phyloP scores from a whole-genome alignment of 331 rosid genomes.

The Malus hybrid region DNA sequence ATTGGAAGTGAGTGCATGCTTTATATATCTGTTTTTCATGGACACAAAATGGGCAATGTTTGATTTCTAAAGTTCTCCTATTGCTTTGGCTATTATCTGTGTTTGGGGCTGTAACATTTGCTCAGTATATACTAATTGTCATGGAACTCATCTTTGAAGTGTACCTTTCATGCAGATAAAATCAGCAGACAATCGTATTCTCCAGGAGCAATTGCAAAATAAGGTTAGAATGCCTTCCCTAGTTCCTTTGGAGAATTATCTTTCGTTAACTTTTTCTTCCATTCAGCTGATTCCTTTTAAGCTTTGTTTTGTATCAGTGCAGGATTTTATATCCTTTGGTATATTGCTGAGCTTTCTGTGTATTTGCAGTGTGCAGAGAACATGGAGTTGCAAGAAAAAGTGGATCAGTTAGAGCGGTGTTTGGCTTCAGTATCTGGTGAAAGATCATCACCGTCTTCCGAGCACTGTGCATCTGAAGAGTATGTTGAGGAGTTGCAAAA shows the following conservation, averaged over 20 bases:
- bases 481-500: conserved; percentile 57
- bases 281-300: not conserved
- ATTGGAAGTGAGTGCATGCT: conserved; percentile 68
- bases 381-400: conserved; percentile 62
- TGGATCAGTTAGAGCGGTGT: conserved; percentile 60
- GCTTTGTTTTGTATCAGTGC: not conserved
- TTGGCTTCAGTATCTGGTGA: conserved; percentile 38
- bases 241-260: not conserved
- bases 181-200: conserved; percentile 94
- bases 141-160: not conserved
- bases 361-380: conserved; percentile 72
- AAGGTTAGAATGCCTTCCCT: conserved; percentile 45
- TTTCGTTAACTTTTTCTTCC: not conserved
- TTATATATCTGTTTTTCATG: conserved; percentile 10
- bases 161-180: conserved; percentile 49
- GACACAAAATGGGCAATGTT: not conserved
- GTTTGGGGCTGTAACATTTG: not conserved
- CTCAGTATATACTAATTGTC: not conserved
- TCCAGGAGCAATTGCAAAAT: conserved; percentile 86
- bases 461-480: conserved; percentile 41
- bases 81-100: not conserved
- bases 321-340: conserved; percentile 4
- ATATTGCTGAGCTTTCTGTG: conserved; percentile 5
- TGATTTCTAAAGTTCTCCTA: not conserved
- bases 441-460: conserved; percentile 28